These are phyloP conservation scores for sorghum (Sorghum bicolor) DNA, from an alignment of 176 grass and related monocot genomes.

Conservation along the genomic window DNA sequence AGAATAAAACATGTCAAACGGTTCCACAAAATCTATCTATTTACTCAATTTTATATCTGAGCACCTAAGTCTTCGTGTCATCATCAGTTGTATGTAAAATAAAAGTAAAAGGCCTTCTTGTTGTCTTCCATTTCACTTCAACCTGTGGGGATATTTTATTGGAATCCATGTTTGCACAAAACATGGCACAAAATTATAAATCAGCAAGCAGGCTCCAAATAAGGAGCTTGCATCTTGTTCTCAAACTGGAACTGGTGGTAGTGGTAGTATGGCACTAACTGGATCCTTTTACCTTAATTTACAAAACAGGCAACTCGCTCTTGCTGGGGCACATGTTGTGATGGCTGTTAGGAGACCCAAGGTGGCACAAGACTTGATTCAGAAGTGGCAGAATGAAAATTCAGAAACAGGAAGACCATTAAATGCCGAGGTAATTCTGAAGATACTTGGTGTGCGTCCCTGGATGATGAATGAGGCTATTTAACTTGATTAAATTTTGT, in stretches of 20 bases:
- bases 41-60: not conserved
- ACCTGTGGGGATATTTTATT: not conserved
- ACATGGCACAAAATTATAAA: not conserved
- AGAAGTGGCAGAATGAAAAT: conserved; percentile 92
- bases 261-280: no score
- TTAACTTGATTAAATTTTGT: not conserved
- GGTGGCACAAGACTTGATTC: conserved; percentile 76
- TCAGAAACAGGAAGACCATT: conserved; percentile 58
- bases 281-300: not conserved
- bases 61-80: not conserved
- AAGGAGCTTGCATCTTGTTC: not conserved
- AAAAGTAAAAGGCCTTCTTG: not conserved
- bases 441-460: not conserved
- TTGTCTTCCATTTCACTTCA: not conserved
- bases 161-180: not conserved
- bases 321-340: conserved; percentile 83
- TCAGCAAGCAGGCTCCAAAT: not conserved
- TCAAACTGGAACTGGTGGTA: not conserved
- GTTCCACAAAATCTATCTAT: not conserved
- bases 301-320: conserved; percentile 72
- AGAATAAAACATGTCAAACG: not conserved
- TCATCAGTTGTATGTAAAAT: not conserved
- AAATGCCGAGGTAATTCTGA: conserved; percentile 80
- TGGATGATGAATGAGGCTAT: not conserved
- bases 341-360: conserved; percentile 95